Percentiles rank a stretch among this genome's conserved stretches.
Evolutionary conservation across 2,329 filamentous ascomycete genomes (phyloP).

Genomic region (Arthrobotrys conoides): DNA sequence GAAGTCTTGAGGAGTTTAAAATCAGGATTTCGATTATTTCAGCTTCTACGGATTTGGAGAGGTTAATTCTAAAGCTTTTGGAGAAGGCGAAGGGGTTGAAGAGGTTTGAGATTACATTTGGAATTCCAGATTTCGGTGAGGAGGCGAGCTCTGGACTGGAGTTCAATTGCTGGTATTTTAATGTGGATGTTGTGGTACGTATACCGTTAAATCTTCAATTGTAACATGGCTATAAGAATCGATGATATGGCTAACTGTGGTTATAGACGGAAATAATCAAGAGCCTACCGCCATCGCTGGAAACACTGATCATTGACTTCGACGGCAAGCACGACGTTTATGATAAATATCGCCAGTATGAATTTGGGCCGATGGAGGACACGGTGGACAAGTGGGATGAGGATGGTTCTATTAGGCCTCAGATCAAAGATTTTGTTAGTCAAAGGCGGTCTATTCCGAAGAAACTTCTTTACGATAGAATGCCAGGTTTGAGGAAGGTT

Average conservation of each 20-base stretch:
- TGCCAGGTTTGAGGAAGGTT: conserved; percentile 25
- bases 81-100: conserved; percentile 29
- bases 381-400: conserved; percentile 9
- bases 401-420: background rate
- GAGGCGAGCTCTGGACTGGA: background rate
- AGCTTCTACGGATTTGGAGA: background rate
- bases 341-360: conserved; percentile 36
- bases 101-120: conserved; percentile 36
- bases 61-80: background rate
- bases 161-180: conserved; percentile 31
- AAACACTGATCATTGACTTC: conserved; percentile 30
- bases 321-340: conserved; percentile 42
- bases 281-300: conserved; percentile 19
- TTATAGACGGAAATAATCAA: conserved; percentile 25
- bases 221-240: background rate
- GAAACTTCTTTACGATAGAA: conserved; percentile 11
- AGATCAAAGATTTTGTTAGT: conserved; percentile 26
- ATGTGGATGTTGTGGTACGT: conserved; percentile 46
- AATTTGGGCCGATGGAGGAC: conserved; percentile 24
- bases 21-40: conserved; percentile 31
- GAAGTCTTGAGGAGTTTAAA: conserved; percentile 22
- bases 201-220: background rate
- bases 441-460: conserved; percentile 19
- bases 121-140: background rate
- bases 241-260: conserved; percentile 11